Evolutionary conservation across 192 early-diverging fungal species (phyloP), one percentile per base, ranked within the genome.

Genomic region (Spizellomyces sp.): DNA sequence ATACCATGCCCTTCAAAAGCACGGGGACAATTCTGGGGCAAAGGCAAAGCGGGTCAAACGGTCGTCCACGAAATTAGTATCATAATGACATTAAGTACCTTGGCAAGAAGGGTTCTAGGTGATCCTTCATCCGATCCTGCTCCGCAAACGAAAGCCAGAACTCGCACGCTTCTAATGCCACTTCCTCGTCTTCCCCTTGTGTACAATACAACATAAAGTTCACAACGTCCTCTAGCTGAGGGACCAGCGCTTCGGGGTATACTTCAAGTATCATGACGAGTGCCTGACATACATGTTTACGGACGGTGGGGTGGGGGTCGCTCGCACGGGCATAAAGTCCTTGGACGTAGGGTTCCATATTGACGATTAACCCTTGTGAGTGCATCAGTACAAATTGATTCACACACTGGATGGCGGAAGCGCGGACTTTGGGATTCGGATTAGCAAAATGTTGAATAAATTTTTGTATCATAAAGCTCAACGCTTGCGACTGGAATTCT

Each of bases 141-240:
- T 99, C 98, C 62, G 93, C 94, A 85, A 98, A 94, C 48, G 91
- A 90, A 45, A 97, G 77, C 96, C 96, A 99, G 80, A 99, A 99
- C 82, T 99, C 98, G 78, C 94, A 95, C 9, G 96, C 96, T 79
- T 98, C 98, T 67, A 97, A 83, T n/a, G 96, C 96, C 58, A 98
- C 88, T 43, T 88, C 83, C 19, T 91, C 85, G 66, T 97, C 93
- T 17, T 86, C 83, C 7, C 44, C 46, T 84, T 93, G 89, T n/a
- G 93, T 98, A 55, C 90, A 93, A 78, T 89, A 92, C 9, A 99
- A 85, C 93, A 99, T 98, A 78, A 96, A 99, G 75, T 92, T 88
- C 59, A 98, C 92, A 41, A 98, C 87, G 72, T 90, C 90, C 65
- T 88, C 85, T 71, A 99, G 86, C 74, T 96, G 90, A 14, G 93